These are phyloP conservation scores for Acer saccharum DNA, from an alignment of 345 rosid species.

Conservation along the genomic window DNA sequence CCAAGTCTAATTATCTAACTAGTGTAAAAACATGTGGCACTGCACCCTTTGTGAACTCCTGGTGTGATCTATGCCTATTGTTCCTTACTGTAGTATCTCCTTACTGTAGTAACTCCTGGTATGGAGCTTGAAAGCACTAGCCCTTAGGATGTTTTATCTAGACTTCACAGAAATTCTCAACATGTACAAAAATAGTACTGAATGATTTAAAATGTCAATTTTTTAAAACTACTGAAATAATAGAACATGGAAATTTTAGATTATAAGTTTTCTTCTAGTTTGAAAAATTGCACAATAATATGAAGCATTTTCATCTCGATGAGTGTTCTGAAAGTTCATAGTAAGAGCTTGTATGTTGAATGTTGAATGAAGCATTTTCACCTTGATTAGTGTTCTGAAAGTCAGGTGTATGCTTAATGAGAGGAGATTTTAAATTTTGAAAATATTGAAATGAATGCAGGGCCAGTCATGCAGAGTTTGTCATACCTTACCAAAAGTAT, in stretches of 20 bases:
- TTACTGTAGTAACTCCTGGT: background rate
- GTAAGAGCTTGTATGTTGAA: background rate
- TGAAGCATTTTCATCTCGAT: background rate
- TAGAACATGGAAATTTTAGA: background rate
- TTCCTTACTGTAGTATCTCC: background rate
- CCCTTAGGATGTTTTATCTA: background rate
- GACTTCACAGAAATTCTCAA: background rate
- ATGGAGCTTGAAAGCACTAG: background rate
- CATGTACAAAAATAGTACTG: background rate
- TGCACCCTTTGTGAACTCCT: background rate
- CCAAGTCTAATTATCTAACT: background rate
- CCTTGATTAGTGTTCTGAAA: background rate
- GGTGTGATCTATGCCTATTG: slow-evolving; percentile 1
- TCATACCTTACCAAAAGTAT: slow-evolving; percentile 73
- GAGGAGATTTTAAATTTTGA: background rate
- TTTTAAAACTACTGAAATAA: background rate
- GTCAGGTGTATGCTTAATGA: no score
- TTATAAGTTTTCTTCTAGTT: background rate
- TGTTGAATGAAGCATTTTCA: background rate
- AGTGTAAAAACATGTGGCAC: background rate
- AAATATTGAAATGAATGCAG: slow-evolving; percentile 52
- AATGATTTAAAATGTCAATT: background rate
- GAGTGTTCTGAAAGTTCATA: background rate
- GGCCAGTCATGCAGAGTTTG: slow-evolving; percentile 83
- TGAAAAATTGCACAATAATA: background rate